These are phyloP conservation scores for Drechslera avenae DNA, from an alignment of 2,329 filamentous ascomycete genomes.

Conservation along the genomic window DNA sequence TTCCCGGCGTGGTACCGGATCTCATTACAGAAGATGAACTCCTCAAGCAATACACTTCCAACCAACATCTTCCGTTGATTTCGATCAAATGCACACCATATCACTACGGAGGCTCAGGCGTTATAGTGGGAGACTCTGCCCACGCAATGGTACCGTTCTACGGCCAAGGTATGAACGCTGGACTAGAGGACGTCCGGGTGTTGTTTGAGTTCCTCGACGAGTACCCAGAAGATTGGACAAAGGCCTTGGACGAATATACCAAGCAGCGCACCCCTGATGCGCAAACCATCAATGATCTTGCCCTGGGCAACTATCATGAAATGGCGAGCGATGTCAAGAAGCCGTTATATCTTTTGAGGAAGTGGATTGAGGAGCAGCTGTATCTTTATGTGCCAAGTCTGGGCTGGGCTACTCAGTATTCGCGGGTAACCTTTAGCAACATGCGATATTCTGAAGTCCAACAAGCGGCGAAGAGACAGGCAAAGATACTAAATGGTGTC, in stretches of 20 bases:
- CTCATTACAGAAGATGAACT: conserved; percentile 72
- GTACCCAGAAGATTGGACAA: conserved; percentile 53
- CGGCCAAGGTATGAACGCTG: conserved; percentile 96
- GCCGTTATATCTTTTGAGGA: conserved; percentile 77
- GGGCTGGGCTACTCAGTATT: conserved; percentile 93
- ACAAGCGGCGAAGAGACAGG: conserved; percentile 61
- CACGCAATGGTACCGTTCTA: conserved; percentile 99
- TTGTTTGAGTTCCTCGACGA: conserved; percentile 83
- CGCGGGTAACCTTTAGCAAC: conserved; percentile 90
- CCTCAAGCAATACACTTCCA: conserved; percentile 73
- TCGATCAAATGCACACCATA: conserved; percentile 92
- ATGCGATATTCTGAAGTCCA: conserved; percentile 87
- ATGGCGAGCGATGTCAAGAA: conserved; percentile 88
- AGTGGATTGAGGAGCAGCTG: conserved; percentile 83
- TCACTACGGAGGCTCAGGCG: conserved; percentile 75
- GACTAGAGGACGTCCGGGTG: conserved; percentile 89
- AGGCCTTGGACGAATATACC: conserved; percentile 75
- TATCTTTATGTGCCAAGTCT: conserved; percentile 75
- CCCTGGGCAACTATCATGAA: conserved; percentile 88
- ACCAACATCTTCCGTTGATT: conserved; percentile 91
- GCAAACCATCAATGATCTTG: conserved; percentile 89
- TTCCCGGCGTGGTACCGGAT: conserved; percentile 77
- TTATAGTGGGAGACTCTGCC: conserved; percentile 90
- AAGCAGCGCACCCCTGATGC: conserved; percentile 75
- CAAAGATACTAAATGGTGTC: conserved; percentile 38